Conservation (phyloP, 2,329 filamentous ascomycete genomes). For the Torrubiella hemipterigena region DNA sequence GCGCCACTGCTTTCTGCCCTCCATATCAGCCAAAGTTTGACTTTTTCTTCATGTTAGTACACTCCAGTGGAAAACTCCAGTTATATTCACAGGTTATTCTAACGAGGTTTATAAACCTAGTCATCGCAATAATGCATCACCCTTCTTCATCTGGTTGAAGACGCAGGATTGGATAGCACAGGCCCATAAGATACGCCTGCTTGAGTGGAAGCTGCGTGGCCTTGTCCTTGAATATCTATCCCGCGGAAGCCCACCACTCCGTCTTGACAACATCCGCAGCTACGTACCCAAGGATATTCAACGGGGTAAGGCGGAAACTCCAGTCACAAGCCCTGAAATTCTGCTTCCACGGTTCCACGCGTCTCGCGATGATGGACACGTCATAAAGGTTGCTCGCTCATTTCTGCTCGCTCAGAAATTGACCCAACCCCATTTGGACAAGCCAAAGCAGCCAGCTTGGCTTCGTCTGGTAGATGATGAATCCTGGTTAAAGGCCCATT, state of each 20-base stretch:
- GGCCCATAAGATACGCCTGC: slow-evolving; percentile 51
- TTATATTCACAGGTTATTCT: neutral
- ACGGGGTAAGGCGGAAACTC: slow-evolving; percentile 19
- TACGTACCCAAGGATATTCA: slow-evolving; percentile 44
- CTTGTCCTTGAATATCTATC: slow-evolving; percentile 67
- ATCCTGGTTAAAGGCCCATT: slow-evolving; percentile 47
- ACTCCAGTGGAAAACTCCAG: neutral
- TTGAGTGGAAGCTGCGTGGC: slow-evolving; percentile 72
- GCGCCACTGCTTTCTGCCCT: slow-evolving; percentile 47
- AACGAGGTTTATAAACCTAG: no score
- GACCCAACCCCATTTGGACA: slow-evolving; percentile 29
- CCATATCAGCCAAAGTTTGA: slow-evolving; percentile 62
- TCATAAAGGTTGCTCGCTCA: slow-evolving; percentile 62
- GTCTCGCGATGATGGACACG: slow-evolving; percentile 67
- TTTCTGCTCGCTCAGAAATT: slow-evolving; percentile 51
- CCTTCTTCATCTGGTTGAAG: slow-evolving; percentile 62
- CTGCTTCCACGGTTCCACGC: slow-evolving; percentile 34
- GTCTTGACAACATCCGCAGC: slow-evolving; percentile 41
- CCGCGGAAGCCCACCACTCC: slow-evolving; percentile 48
- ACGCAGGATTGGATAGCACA: slow-evolving; percentile 46
- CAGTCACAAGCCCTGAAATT: slow-evolving; percentile 31
- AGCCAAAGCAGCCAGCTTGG: slow-evolving; percentile 27
- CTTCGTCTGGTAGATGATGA: slow-evolving; percentile 40
- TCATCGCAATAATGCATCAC: slow-evolving; percentile 59
- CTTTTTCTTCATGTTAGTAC: slow-evolving; percentile 55